Percentiles rank a stretch among this genome's conserved stretches.
Evolutionary conservation across 345 rosid genomes (phyloP).

Genomic region (Camelina hispida): DNA sequence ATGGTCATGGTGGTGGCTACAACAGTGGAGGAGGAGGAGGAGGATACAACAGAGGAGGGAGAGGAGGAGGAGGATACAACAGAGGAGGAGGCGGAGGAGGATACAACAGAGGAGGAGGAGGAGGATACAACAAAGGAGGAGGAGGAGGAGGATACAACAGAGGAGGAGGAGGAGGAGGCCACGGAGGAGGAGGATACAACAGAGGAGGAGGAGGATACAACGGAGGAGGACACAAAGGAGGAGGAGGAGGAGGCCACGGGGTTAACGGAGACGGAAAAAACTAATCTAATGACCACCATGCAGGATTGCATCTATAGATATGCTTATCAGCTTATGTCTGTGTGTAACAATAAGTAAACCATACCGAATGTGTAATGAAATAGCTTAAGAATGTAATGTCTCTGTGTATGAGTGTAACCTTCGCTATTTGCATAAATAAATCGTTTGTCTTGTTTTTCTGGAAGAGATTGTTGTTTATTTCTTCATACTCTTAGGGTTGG

Average conservation of each 20-base stretch:
- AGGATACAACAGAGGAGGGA: too few species aligned
- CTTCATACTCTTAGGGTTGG: background rate
- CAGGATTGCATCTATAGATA: slow-evolving; percentile 1
- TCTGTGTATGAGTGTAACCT: slow-evolving; percentile 11
- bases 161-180: background rate
- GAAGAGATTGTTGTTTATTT: background rate
- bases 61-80: background rate
- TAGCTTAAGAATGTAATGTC: background rate
- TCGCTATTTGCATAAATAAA: background rate
- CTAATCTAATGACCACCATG: slow-evolving; percentile 7
- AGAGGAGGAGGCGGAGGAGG: slow-evolving; percentile 20
- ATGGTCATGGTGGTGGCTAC: slow-evolving; percentile 13
- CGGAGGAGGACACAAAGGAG: background rate
- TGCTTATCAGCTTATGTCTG: background rate
- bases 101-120: background rate
- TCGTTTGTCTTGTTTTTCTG: background rate
- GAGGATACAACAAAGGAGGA: background rate
- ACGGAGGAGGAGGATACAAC: slow-evolving; percentile 19
- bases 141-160: background rate
- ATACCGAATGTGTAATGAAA: slow-evolving; percentile 3
- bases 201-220: background rate
- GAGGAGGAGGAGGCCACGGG: slow-evolving; percentile 9
- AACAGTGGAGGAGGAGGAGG: background rate
- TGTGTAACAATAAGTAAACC: slow-evolving; percentile 12
- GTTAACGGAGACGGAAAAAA: background rate